phyloP scores from a whole-genome alignment of 2,329 filamentous ascomycete genomes.

The Claviceps digitariae region DNA sequence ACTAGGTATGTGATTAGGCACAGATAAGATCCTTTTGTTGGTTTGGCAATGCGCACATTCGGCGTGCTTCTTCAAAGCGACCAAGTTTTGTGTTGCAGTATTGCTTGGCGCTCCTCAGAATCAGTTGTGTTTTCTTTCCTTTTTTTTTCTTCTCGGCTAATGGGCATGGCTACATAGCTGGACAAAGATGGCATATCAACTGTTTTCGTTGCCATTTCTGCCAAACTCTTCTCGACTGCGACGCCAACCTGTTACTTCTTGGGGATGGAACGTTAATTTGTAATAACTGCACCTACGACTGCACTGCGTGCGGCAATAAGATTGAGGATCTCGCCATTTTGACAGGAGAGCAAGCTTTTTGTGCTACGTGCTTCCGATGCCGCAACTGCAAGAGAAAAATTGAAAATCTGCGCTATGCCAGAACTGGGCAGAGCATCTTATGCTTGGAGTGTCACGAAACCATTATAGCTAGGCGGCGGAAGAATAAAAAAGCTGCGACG shows the following conservation, averaged over 20 bases:
- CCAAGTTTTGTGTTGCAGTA: background rate
- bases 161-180: conserved; percentile 41
- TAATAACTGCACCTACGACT: conserved; percentile 99
- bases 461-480: conserved; percentile 80
- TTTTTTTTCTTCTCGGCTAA: conserved; percentile 9
- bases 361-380: conserved; percentile 92
- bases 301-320: conserved; percentile 90
- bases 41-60: background rate
- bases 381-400: conserved; percentile 98
- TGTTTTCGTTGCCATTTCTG: conserved; percentile 98
- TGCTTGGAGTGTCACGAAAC: conserved; percentile 99
- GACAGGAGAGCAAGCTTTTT: conserved; percentile 95
- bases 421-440: conserved; percentile 96
- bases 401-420: conserved; percentile 92
- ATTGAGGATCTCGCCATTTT: conserved; percentile 96
- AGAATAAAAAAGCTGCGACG: conserved; percentile 61
- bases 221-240: conserved; percentile 88
- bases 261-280: conserved; percentile 97
- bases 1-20: conserved; percentile 53
- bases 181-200: conserved; percentile 96
- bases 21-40: background rate
- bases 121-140: background rate
- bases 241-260: conserved; percentile 91
- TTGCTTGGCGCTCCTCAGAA: background rate
- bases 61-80: background rate